These are phyloP conservation scores for Trichoderma citrinoviride DNA, from an alignment of 2,329 filamentous ascomycete species.

Conservation along the genomic window DNA sequence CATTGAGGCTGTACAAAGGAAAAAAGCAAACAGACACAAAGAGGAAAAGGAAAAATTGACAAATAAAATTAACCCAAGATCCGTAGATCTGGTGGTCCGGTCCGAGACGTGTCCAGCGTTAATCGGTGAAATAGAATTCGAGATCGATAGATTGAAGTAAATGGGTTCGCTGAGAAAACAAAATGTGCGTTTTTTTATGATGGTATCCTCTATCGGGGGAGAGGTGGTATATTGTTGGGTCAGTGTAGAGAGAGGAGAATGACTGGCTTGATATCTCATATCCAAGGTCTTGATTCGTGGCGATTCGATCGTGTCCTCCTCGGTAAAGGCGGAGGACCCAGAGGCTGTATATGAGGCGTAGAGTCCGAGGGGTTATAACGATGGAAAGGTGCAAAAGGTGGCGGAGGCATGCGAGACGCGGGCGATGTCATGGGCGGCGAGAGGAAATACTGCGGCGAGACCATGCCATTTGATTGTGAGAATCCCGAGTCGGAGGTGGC, in stretches of 20 bases:
- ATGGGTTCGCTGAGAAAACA: not conserved
- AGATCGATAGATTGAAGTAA: not conserved
- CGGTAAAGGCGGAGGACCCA: conserved; percentile 3
- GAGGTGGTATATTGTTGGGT: too few species aligned
- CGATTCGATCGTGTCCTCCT: conserved; percentile 7
- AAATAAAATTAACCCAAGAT: not conserved
- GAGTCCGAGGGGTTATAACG: conserved; percentile 3
- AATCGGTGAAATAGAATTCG: not conserved
- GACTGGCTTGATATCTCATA: not conserved
- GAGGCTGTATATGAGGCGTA: not conserved
- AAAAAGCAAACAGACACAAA: not conserved
- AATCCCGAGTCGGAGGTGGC: conserved; percentile 17
- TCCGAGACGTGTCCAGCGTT: not conserved
- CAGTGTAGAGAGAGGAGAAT: not conserved
- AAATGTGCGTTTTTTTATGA: not conserved
- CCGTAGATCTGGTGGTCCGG: not conserved
- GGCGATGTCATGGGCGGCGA: conserved; percentile 15
- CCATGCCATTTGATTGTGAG: not conserved
- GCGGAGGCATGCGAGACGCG: not conserved
- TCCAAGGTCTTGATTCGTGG: not conserved
- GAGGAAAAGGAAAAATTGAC: not conserved
- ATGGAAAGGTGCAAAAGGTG: not conserved
- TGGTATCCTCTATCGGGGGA: not conserved
- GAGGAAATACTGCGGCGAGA: conserved; percentile 10
- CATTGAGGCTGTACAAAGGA: not conserved